Conservation (phyloP, 192 early-diverging fungal species). For the Gigaspora rosea region DNA sequence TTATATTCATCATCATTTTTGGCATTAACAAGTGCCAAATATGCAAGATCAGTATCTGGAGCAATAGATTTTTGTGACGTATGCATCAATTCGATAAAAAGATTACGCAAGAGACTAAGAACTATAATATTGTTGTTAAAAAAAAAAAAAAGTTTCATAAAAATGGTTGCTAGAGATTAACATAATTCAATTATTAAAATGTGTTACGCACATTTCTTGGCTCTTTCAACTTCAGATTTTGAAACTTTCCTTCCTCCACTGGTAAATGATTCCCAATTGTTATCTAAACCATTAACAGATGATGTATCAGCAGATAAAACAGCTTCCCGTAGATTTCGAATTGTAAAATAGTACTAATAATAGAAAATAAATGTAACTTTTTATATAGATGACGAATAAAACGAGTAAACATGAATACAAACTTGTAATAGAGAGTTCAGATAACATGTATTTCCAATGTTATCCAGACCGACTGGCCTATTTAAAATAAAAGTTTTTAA, state of each 20-base stretch:
- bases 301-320: slow-evolving; percentile 58
- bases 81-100: slow-evolving; percentile 56
- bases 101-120: slow-evolving; percentile 50
- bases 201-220: slow-evolving; percentile 51
- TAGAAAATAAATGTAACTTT: background rate
- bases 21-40: slow-evolving; percentile 53
- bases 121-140: slow-evolving; percentile 31
- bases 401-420: background rate
- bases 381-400: background rate
- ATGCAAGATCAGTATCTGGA: slow-evolving; percentile 58
- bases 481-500: background rate
- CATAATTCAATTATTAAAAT: background rate
- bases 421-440: slow-evolving; percentile 79
- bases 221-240: slow-evolving; percentile 44
- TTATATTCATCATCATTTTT: slow-evolving; percentile 32
- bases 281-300: slow-evolving; percentile 38
- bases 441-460: slow-evolving; percentile 91
- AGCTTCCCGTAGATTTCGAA: slow-evolving; percentile 60
- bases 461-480: slow-evolving; percentile 72
- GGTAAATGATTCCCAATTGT: slow-evolving; percentile 43
- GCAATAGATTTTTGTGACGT: slow-evolving; percentile 47
- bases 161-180: background rate
- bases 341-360: slow-evolving; percentile 67
- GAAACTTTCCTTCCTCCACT: slow-evolving; percentile 51
- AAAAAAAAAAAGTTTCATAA: background rate